Evolutionary conservation across 1,284 basidiomycete species (phyloP).

Genomic region (Rhodotorula sp.): DNA sequence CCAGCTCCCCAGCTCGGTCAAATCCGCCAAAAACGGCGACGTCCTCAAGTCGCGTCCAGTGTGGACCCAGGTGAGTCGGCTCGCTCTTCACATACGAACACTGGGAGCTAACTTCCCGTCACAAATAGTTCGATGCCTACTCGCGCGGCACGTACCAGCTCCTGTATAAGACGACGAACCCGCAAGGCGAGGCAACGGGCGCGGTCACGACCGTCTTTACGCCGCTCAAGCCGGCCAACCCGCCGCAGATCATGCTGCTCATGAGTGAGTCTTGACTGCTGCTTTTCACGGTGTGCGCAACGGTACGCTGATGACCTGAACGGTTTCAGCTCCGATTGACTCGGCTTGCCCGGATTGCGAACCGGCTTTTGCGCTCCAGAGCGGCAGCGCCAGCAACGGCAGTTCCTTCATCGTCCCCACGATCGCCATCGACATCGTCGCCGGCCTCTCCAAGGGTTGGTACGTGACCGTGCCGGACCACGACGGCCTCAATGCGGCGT

Average conservation of each 20-base stretch:
- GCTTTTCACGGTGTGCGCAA: no score
- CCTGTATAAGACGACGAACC: constrained; percentile 10
- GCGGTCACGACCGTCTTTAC: constrained; percentile 6
- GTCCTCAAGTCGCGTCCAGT: constrained; percentile 2
- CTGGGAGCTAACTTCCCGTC: no score
- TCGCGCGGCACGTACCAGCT: constrained; percentile 1
- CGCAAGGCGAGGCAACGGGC: not conserved
- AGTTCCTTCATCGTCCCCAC: not conserved
- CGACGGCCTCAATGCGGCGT: constrained; percentile 9
- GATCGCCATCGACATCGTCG: constrained; percentile 1
- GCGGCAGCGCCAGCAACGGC: constrained; percentile 2
- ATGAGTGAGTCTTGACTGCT: not conserved
- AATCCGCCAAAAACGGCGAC: not conserved
- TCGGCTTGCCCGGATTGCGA: constrained; percentile 9
- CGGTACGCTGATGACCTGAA: not conserved
- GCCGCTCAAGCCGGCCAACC: constrained; percentile 1
- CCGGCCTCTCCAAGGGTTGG: constrained; percentile 6
- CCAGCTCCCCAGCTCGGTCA: not conserved
- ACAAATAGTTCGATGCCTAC: not conserved
- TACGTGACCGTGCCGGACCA: constrained; percentile 15
- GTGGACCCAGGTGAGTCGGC: not conserved
- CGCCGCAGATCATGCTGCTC: constrained; percentile 8
- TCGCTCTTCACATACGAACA: no score
- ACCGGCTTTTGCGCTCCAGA: not conserved
- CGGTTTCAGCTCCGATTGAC: constrained; percentile 5